These are phyloP conservation scores for Ogataea ganodermae DNA, from an alignment of 805 yeast species.

Conservation along the genomic window DNA sequence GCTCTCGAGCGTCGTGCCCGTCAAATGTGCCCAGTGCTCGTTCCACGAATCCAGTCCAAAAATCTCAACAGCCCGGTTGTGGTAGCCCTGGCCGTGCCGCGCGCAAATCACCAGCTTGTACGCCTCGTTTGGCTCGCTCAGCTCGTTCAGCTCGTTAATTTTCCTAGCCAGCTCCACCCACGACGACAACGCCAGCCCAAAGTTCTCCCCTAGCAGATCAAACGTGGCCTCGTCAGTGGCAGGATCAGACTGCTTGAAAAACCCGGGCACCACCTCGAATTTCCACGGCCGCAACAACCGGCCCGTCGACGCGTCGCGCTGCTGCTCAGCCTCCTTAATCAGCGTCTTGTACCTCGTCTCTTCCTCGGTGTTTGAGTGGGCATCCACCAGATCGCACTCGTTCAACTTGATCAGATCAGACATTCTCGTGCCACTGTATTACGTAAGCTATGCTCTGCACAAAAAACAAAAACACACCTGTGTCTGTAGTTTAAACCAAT, in stretches of 20 bases:
- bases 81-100: constrained; percentile 73
- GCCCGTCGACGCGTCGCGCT: constrained; percentile 30
- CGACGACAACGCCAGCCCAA: constrained; percentile 43
- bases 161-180: constrained; percentile 43
- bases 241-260: constrained; percentile 48
- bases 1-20: constrained; percentile 43
- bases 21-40: constrained; percentile 49
- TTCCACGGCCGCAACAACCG: constrained; percentile 42
- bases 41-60: constrained; percentile 64
- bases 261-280: constrained; percentile 51
- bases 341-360: constrained; percentile 16
- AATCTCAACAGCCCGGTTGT: constrained; percentile 54
- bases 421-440: no score
- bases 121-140: constrained; percentile 38
- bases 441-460: no score
- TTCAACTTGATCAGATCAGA: constrained; percentile 24
- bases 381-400: constrained; percentile 32
- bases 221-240: constrained; percentile 49
- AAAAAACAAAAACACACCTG: no score
- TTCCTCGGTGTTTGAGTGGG: constrained; percentile 26
- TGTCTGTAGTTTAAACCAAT: no score
- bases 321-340: constrained; percentile 12
- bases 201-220: constrained; percentile 43
- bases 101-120: constrained; percentile 57
- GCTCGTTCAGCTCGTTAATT: constrained; percentile 38